Base-by-base conservation (phyloP, 202 grass and related monocot species). In the Schoenoplectus tabernaemontani region DNA sequence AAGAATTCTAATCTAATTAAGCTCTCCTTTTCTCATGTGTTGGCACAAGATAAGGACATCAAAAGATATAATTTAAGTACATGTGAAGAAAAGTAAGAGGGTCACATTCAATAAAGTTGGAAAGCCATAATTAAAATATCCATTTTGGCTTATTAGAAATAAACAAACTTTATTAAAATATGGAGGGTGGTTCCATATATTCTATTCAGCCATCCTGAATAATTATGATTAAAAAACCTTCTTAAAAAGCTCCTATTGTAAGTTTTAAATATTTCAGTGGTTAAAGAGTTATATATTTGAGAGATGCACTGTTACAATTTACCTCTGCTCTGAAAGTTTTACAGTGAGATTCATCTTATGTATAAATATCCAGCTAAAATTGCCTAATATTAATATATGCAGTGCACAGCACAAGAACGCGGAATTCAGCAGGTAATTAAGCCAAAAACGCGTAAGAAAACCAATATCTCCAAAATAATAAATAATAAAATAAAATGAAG, bases 51-150 rank as follows among this genome's bases (percentile, higher is more conserved):
- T 39, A 78, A 60, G 17, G 75, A 39, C 37, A 77, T 57, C 17
- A 39, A 54, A 38, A 39, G 53, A 59, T 3, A 22, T 56, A 58
- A 78, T 44, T 0, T 16, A 33, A 43, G 59, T 60, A 33, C 22
- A 69, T 69, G 38, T 24, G 26, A n/a, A 24, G 65, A 17, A 69
- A 66, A 59, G 24, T 16, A 64, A 77, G 59, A 58, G 32, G 57
- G 67, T 6, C 39, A 61, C 70, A 86, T 75, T 39, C 56, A 62
- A 15, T 57, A 8, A 81, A 82, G 42, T 56, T 79, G 58, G 20
- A 84, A 11, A 13, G 32, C 36, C 51, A 70, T 11, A 64, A 51
- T 64, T 80, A 47, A 73, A 80, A 15, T 43, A 63, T 34, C 44
- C 46, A 33, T 74, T 74, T 51, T 73, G 43, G 69, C n/a, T 73